Evolutionary conservation across 1,139 yeast species (phyloP).

Genomic region (Spathaspora sp.): DNA sequence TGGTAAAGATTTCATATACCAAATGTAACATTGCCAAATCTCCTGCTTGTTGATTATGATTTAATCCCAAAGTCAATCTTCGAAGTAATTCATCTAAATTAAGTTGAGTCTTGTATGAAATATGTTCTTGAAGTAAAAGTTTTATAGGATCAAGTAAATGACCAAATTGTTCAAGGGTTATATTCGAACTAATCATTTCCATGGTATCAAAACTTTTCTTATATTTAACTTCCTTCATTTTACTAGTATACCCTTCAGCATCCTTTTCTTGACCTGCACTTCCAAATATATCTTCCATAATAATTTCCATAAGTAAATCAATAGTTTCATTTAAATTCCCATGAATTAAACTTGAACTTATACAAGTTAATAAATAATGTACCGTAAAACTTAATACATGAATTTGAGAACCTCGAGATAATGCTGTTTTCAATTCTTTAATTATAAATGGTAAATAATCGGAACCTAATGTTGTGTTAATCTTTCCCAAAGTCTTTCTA

Average conservation of each 20-base stretch:
- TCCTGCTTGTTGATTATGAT: constrained; percentile 63
- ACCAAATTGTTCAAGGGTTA: constrained; percentile 61
- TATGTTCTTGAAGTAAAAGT: constrained; percentile 60
- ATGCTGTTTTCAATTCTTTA: constrained; percentile 74
- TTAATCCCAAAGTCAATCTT: constrained; percentile 75
- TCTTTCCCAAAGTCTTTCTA: constrained; percentile 70
- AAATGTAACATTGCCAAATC: constrained; percentile 62
- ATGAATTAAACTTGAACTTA: constrained; percentile 42
- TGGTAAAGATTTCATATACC: constrained; percentile 72
- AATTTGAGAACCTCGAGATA: constrained; percentile 87
- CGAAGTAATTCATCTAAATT: constrained; percentile 79
- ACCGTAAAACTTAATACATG: constrained; percentile 90
- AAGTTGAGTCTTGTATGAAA: constrained; percentile 66
- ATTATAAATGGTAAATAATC: constrained; percentile 71
- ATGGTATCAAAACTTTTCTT: constrained; percentile 89
- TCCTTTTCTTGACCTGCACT: constrained; percentile 93
- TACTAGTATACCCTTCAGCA: constrained; percentile 84
- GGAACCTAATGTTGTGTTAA: constrained; percentile 68
- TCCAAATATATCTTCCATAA: constrained; percentile 94
- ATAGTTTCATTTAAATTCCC: constrained; percentile 80
- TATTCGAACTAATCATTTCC: constrained; percentile 68
- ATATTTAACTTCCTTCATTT: constrained; percentile 87
- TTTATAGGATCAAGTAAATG: constrained; percentile 69
- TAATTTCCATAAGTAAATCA: constrained; percentile 58
- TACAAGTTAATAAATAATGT: constrained; percentile 64